Evolutionary conservation across 805 yeast genomes (phyloP), one percentile per base, ranked within the genome.

Genomic region (Candida piceae): DNA sequence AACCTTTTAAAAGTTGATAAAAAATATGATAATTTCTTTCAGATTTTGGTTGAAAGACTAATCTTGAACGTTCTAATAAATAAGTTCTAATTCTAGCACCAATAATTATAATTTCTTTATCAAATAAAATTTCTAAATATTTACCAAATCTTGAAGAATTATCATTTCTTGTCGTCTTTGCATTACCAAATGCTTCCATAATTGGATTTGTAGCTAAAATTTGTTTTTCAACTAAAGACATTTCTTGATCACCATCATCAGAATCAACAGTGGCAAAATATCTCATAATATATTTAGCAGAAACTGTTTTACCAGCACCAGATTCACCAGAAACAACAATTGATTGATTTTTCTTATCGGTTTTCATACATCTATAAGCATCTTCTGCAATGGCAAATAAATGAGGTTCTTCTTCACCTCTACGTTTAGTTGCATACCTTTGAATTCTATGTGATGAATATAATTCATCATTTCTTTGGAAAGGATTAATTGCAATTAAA

Each of bases 121-220:
- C 84, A 61, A 90, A 90, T 48, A 88, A 67, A 50, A 90, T 90
- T 64, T 90, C 97, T 49, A 90, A 70, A 59, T 90, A 90, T 62
- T 90, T 90, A 56, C 98, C 98, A 57, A 93, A 94, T 62, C 98
- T 82, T 18, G 97, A 90, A 20, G 97, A 93, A 64, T 90, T 90
- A 65, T 90, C 97, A 60, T 90, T 90, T 69, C 98, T 80, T 15
- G 96, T 83, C 2, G 98, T 90, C 58, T 90, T 90, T 7, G 98
- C 97, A 62, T 94, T 93, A 69, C 98, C 98, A 63, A 93, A 93
- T 0, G 97, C 93, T 66, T 93, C 98, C 82, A 93, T 84, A 51
- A 93, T 83, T 3, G 97, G 97, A 58, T 90, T 90, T 0, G 97
- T 93, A 11, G 98, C 97, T 53, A 90, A 72, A 39, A 90, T 90